Base-by-base conservation (phyloP, 768 basidiomycete genomes). In the Mycena latifolia region DNA sequence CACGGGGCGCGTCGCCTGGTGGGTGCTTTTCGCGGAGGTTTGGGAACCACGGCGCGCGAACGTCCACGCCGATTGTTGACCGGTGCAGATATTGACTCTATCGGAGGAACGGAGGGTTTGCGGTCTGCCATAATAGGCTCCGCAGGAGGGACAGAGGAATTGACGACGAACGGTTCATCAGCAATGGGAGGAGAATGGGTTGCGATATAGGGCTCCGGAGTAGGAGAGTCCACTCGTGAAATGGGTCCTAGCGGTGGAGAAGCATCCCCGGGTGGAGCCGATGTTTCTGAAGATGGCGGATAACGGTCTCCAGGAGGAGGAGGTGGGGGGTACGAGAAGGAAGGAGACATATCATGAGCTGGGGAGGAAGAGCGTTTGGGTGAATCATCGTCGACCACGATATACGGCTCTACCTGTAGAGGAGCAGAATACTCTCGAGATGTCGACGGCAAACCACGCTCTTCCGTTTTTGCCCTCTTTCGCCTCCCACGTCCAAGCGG, bases 31-130 rank as follows among this genome's bases (percentile, higher is more conserved):
- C 31, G 46, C 22, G 47, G 22, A 27, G 14, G 27, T 51, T 46
- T 54, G n/a, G 48, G 1, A 35, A 46, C 41, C 10, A 20, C 37
- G 29, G 37, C 56, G 43, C 66, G 61, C 20, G 50, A 47, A 33
- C 60, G 59, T 4, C 60, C 65, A 33, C 65, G 60, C 17, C 66
- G 55, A 22, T 17, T n/a, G n/a, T n/a, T 27, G n/a, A 20, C 35
- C 22, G 46, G 47, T 24, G 51, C 63, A 39, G 68, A 69, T 54
- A 69, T 57, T 7, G 63, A 64, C 45, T 55, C 67, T 64, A 69
- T 65, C 50, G 67, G 67, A 39, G 67, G 67, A 20, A 69, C 27
- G 27, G 67, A 65, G 20, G 55, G 17, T 50, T 52, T 46, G 8
- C 57, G 54, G 3, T 57, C 62, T 27, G 39, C 28, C 22, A 11